These are phyloP conservation scores for Candida caryicola DNA, from an alignment of 805 yeast genomes.

Conservation along the genomic window DNA sequence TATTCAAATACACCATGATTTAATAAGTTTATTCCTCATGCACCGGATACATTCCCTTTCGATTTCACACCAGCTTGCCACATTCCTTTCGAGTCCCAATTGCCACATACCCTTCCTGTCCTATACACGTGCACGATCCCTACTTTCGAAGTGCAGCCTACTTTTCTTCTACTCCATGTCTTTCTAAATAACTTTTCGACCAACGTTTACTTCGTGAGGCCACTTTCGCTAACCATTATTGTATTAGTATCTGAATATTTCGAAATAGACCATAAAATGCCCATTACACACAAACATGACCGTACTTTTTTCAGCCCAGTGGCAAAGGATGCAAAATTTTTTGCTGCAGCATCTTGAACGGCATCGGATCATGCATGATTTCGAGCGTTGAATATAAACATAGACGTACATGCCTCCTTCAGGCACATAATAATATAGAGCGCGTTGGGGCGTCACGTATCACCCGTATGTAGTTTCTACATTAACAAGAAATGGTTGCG, in stretches of 20 bases:
- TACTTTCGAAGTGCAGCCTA: too few relatives aligned
- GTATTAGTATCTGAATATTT: background rate
- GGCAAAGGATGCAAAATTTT: too few relatives aligned
- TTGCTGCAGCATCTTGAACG: background rate
- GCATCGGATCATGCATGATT: background rate
- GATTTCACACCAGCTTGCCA: background rate
- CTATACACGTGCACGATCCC: background rate
- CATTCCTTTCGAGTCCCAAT: background rate
- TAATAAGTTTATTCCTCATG: background rate
- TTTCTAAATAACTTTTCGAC: too few relatives aligned
- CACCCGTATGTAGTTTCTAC: background rate
- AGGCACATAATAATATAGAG: too few relatives aligned
- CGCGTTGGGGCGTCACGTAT: background rate
- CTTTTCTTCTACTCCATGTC: too few relatives aligned
- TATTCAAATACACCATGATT: background rate
- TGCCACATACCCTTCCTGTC: background rate
- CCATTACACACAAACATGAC: too few relatives aligned
- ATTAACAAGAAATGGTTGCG: constrained; percentile 55
- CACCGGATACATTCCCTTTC: background rate
- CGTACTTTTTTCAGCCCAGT: background rate
- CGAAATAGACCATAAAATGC: background rate
- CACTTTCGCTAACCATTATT: background rate
- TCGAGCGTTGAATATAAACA: too few relatives aligned
- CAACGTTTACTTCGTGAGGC: too few relatives aligned
- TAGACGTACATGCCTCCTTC: too few relatives aligned